Evolutionary conservation across 1,284 basidiomycete genomes (phyloP).

Genomic region (Singerocomus inundabilis): DNA sequence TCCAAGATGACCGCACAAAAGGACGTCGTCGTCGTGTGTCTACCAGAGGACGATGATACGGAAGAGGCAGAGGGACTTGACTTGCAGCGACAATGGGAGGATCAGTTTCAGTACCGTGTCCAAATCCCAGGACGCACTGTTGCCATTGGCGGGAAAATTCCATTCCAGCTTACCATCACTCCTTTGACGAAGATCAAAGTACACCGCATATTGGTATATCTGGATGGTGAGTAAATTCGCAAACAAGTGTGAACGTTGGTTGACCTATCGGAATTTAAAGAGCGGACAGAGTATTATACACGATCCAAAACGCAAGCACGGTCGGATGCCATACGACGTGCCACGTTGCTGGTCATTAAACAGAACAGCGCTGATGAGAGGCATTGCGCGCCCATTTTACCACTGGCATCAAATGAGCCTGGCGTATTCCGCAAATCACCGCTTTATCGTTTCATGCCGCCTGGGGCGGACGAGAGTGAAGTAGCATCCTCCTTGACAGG

Average conservation of each 20-base stretch:
- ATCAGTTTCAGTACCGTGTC: conserved; percentile 84
- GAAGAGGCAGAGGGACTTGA: conserved; percentile 77
- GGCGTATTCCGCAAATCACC: conserved; percentile 57
- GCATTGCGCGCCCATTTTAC: conserved; percentile 57
- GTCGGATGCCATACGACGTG: conserved; percentile 68
- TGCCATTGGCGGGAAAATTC: conserved; percentile 81
- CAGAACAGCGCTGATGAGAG: conserved; percentile 30
- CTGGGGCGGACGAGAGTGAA: conserved; percentile 51
- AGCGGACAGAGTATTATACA: conserved; percentile 79
- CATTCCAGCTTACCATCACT: conserved; percentile 80
- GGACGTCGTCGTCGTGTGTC: conserved; percentile 78
- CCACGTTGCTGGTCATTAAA: conserved; percentile 70
- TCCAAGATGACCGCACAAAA: conserved; percentile 68
- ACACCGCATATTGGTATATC: conserved; percentile 70
- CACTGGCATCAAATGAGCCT: conserved; percentile 59
- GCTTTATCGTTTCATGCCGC: conserved; percentile 41
- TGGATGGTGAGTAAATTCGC: conserved; percentile 66
- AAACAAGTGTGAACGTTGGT: not conserved
- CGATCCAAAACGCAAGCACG: conserved; percentile 71
- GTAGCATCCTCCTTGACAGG: conserved; percentile 65
- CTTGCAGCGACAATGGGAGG: conserved; percentile 91
- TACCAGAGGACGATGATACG: conserved; percentile 54
- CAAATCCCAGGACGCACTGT: conserved; percentile 80
- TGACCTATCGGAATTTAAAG: conserved; percentile 38
- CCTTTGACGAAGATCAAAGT: conserved; percentile 86